These are phyloP conservation scores for Eucalyptus brandiana DNA, from an alignment of 345 rosid genomes.

Conservation along the genomic window DNA sequence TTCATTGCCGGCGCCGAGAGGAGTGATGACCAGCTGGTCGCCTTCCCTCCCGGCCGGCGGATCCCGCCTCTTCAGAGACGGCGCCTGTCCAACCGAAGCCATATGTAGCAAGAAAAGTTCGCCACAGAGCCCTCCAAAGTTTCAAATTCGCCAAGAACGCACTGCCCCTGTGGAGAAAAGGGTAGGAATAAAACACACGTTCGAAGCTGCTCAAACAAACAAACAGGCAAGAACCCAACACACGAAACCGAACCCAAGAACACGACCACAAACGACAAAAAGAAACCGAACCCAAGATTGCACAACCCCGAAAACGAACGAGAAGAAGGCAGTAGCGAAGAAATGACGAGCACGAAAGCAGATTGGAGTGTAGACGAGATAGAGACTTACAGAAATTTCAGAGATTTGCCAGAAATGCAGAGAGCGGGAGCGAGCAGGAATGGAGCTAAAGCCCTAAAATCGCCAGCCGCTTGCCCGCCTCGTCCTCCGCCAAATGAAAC, in stretches of 20 bases:
- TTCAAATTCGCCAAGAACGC: background rate
- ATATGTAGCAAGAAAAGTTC: background rate
- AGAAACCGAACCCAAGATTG: background rate
- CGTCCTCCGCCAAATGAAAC: background rate
- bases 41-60: conserved; percentile 50
- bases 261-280: background rate
- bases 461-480: background rate
- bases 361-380: background rate
- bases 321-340: background rate
- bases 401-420: background rate
- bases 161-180: background rate
- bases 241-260: background rate
- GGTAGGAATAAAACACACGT: background rate
- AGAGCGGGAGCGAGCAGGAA: background rate
- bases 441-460: background rate
- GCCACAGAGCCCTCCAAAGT: background rate
- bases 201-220: background rate
- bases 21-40: conserved; percentile 67
- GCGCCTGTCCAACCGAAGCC: conserved; percentile 42
- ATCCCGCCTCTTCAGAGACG: conserved; percentile 59
- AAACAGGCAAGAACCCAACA: background rate
- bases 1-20: conserved; percentile 91
- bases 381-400: background rate
- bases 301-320: background rate
- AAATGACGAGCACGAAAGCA: background rate